Evolutionary conservation across 2,329 filamentous ascomycete genomes (phyloP), one percentile per base, ranked within the genome.

Genomic region (Aspergillus costaricaensis): DNA sequence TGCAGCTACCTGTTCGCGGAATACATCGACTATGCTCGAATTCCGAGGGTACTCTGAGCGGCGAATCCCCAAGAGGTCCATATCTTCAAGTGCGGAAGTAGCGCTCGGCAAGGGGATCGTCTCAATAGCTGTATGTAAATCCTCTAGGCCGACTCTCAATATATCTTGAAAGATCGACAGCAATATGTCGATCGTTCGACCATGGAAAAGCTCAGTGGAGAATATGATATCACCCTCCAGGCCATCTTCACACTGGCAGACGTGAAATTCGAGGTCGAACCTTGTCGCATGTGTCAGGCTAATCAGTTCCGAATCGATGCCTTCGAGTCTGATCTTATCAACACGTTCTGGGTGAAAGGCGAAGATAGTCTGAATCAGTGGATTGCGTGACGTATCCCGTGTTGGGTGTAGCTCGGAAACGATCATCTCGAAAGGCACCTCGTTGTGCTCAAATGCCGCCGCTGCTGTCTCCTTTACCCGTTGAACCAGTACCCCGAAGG

Each of bases 211-310:
- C 23, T 61, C 59, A 4, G 7, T 14, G 2, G 54, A 23, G 25
- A 25, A 57, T 14, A 47, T 6, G 5, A 61, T 10, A 4, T 52
- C 15, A 14, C 25, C 59, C 2, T 25, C 12, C 8, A 57, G n/a
- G 6, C 27, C n/a, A 1, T 49, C 19, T 3, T 47, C 36, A 10
- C 41, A 17, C 25, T 57, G 48, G 39, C 41, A 49, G 19, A 61
- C 15, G 19, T 61, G 54, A 15, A 61, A 53, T 19, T 57, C 38
- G 15, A 61, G 59, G 25, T 57, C 54, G 19, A 57, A 56, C 17
- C 41, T 47, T 5, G 54, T 25, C 23, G 39, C 21, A 32, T 41
- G 8, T 14, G 23, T 17, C 3, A 51, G n/a, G n/a, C 6, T n/a
- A 5, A 52, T 39, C 12, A 36, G 14, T 21, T 60, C 52, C 8